Evolutionary conservation across 2,329 filamentous ascomycete genomes (phyloP), one percentile per base, ranked within the genome.

Genomic region (Sporothrix pallida): DNA sequence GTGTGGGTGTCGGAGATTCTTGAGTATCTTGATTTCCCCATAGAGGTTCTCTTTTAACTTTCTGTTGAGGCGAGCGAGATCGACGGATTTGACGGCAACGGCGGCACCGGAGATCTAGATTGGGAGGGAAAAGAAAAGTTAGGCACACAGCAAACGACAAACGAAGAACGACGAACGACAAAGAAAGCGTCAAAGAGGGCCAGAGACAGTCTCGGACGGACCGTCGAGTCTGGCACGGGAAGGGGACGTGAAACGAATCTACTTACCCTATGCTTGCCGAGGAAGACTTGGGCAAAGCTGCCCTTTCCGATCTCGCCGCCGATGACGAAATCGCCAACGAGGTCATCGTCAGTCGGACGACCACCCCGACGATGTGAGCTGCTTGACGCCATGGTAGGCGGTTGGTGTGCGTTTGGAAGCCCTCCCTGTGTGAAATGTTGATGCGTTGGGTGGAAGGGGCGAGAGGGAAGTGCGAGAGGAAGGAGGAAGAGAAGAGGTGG

Each of bases 41-140:
- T 96, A 94, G 71, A 99, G 90, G 82, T 98, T 99, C 76, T 98
- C 95, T 81, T 95, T 97, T 72, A 99, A 89, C 84, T 98, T 98
- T 85, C 93, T 95, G 83, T 97, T 98, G 31, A 99, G 88, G 80
- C 96, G 95, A 77, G 88, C 88, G 78, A 97, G 88, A 79, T 97
- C 94, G 82, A 99, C 96, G 37, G 95, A 97, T 83, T 99, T 99
- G 88, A 99, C 94, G 75, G 96, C 96, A 70, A 97, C 96, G 75
- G 92, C 91, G 76, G 92, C 91, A 78, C 91, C 91, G 77, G 92
- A 90, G 82, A 91, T 90, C 94, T 97, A 13, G 20, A 77, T 63
- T 76, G 71, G 60, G 72, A 26, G 46, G 46, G 4, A 15, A 63
- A 70, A 20, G 56, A 54, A 10, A 46, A 20, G 58, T 67, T 26